Conservation (phyloP, 805 yeast genomes). For the Pichia membranifaciens region DNA sequence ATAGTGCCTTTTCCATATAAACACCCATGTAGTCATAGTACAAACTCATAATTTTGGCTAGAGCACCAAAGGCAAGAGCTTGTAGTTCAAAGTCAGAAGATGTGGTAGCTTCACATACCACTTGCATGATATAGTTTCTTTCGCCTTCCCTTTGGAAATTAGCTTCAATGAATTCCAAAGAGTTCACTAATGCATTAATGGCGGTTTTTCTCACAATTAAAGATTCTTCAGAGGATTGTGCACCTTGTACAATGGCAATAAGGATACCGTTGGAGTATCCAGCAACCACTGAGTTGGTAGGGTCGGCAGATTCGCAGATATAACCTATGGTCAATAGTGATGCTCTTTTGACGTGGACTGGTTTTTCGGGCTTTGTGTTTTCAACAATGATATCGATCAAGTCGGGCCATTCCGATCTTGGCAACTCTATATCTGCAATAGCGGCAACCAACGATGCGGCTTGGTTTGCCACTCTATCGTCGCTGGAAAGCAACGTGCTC, state of each 20-base stretch:
- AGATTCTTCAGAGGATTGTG: conserved; percentile 74
- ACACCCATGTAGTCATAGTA: conserved; percentile 88
- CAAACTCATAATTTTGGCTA: conserved; percentile 83
- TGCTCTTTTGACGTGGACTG: conserved; percentile 77
- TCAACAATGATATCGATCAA: conserved; percentile 78
- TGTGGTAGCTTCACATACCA: conserved; percentile 98
- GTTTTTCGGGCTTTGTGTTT: conserved; percentile 74
- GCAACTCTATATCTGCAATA: conserved; percentile 92
- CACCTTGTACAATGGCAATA: conserved; percentile 96
- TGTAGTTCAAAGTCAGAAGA: conserved; percentile 75
- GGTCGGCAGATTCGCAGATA: conserved; percentile 92
- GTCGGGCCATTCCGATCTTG: conserved; percentile 82
- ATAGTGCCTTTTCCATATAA: conserved; percentile 96
- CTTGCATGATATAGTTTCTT: conserved; percentile 96
- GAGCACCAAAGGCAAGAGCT: conserved; percentile 92
- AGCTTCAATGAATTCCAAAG: conserved; percentile 79
- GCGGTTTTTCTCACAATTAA: conserved; percentile 80
- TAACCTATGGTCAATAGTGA: conserved; percentile 88
- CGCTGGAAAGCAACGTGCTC: conserved; percentile 54
- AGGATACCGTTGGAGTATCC: conserved; percentile 87
- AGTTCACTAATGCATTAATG: conserved; percentile 82
- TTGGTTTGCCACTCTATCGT: conserved; percentile 76
- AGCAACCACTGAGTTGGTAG: conserved; percentile 66
- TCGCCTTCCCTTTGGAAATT: conserved; percentile 93
- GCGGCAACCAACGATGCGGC: conserved; percentile 95